phyloP scores from a whole-genome alignment of 106 monocot species.

The Narthecium ossifragum region DNA sequence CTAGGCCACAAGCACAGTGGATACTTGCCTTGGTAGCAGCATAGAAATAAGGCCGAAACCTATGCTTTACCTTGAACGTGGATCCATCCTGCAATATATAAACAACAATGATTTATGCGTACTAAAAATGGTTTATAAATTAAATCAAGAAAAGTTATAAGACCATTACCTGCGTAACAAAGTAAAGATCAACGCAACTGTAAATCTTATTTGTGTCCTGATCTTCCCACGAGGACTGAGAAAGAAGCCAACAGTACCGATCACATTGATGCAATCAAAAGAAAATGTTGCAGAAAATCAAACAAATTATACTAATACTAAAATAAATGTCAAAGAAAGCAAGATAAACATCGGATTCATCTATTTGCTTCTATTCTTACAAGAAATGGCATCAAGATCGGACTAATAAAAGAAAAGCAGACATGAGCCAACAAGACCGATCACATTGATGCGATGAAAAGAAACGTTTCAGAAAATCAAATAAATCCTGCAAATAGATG shows the following conservation, averaged over 20 bases:
- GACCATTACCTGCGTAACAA: slow-evolving; percentile 67
- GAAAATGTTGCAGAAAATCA: background rate
- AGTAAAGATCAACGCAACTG: slow-evolving; percentile 91
- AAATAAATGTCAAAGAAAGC: no score
- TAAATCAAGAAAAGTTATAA: background rate
- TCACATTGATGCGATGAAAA: no score
- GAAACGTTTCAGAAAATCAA: background rate
- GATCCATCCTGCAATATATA: slow-evolving; percentile 63
- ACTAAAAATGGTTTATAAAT: background rate
- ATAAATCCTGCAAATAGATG: no score
- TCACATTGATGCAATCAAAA: no score
- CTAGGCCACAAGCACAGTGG: no score
- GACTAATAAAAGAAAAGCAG: background rate
- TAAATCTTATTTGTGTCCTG: slow-evolving; percentile 60
- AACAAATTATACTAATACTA: background rate
- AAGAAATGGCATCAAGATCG: background rate
- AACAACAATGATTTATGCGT: background rate
- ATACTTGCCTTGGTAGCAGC: slow-evolving; percentile 66
- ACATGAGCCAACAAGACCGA: no score
- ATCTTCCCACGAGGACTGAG: slow-evolving; percentile 88
- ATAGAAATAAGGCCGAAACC: slow-evolving; percentile 88
- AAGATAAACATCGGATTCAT: no score
- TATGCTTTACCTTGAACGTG: slow-evolving; percentile 81
- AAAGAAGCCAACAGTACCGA: no score
- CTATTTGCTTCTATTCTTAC: no score